Evolutionary conservation across 73 alveolate species (phyloP).

Genomic region (Tetrahymena elliotti): DNA sequence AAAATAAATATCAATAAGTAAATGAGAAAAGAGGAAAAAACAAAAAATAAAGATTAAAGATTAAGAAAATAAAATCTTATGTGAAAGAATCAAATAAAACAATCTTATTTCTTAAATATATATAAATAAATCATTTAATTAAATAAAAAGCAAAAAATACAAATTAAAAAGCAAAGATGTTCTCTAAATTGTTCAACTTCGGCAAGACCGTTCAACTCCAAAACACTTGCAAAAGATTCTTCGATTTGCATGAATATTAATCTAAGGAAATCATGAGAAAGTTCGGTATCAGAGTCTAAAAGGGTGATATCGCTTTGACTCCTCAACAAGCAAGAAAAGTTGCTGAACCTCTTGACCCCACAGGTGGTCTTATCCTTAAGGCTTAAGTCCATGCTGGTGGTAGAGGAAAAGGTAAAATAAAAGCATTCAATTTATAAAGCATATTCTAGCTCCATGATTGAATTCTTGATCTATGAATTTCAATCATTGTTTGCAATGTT

Average conservation of each 20-base stretch:
- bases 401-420: constrained; percentile 61
- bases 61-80: not conserved
- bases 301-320: constrained; percentile 58
- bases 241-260: constrained; percentile 59
- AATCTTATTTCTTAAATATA: not conserved
- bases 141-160: not conserved
- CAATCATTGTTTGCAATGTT: not conserved
- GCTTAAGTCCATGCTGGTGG: constrained; percentile 71
- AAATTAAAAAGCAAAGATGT: not conserved
- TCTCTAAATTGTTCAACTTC: not conserved
- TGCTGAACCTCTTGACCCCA: constrained; percentile 31
- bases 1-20: not conserved
- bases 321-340: constrained; percentile 43
- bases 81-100: not conserved
- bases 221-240: constrained; percentile 30
- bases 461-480: no score
- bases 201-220: constrained; percentile 12
- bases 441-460: not conserved
- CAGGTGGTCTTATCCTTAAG: constrained; percentile 44
- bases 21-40: not conserved
- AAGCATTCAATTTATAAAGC: not conserved
- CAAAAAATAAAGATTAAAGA: not conserved
- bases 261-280: constrained; percentile 56
- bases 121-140: not conserved
- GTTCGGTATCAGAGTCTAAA: constrained; percentile 57